Evolutionary conservation across 768 basidiomycete genomes (phyloP), one percentile per base, ranked within the genome.

Genomic region (Gymnopilus junonius): DNA sequence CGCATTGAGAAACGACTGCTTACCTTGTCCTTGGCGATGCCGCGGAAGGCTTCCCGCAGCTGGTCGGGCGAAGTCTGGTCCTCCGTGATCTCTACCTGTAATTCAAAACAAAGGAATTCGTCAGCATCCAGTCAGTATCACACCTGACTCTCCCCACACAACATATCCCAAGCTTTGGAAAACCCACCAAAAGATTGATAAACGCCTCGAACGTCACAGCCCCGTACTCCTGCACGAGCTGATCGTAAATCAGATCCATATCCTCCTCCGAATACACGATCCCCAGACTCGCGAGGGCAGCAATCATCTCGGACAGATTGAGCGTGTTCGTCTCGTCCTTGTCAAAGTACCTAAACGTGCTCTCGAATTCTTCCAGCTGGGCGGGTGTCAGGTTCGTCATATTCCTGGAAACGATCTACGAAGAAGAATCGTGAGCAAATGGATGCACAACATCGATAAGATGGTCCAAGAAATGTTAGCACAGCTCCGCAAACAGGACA

Each of bases 291-390:
- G 96, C 95, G 15, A 99, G 82, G 1, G 97, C 97, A 11, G 94
- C 93, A n/a, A 90, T 86, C 85, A 97, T 91, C 75, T 98, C 95
- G 6, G 93, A 83, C 62, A 90, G 72, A 62, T 84, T 87, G 39
- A 99, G 85, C 0, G 94, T 95, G 72, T 98, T 97, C 39, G 91
- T 88, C 69, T 93, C 91, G 67, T 98, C 95, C 65, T 88, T 88
- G 76, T 98, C 97, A 70, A 99, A 99, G 78, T 98, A 96, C 55
- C 96, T 87, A 88, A 99, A 99, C 1, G 95, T 97, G 73, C 90
- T 88, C 75, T 99, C 97, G 67, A 97, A 97, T 71, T 98, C 95
- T 72, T 99, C 97, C 23, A 99, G 82, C 72, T 95, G 94, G 14
- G 94, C 95, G 0, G 97, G 95, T 0, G 97, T 97, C 65, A 99